Base-by-base conservation (phyloP, 78 protist genomes). In the Dictyostelium capitatum region DNA sequence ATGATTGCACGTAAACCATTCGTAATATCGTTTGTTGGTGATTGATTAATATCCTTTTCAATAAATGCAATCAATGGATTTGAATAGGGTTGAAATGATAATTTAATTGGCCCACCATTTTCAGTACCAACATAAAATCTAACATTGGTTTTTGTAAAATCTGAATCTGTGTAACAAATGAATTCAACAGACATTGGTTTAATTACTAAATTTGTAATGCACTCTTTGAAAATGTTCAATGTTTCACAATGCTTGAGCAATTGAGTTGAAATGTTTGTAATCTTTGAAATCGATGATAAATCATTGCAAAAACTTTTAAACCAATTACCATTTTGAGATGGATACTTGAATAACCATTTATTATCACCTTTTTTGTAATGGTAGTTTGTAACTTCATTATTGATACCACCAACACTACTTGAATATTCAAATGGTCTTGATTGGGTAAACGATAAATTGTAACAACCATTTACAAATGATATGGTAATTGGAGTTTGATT, bases 101-200 rank as follows among this genome's bases (percentile, higher is more conserved):
- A 30, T 37, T 37, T 25, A 19, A 73, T 56, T 30, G 20, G 32
- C 25, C 74, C 59, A 15, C 28, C 41, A 15, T 9, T 73, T 46
- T 78, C 62, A 12, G 20, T 62, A 6, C 78, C 56, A 15, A 77
- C 37, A 77, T 23, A 57, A 4, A 87, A 64, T 28, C 23, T 56
- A 48, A 87, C 51, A 20, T 82, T 46, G 53, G 25, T 82, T 67
- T 30, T 51, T 17, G 57, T 41, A 14, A 50, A 10, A 50, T 19
- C 17, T 2, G 56, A 82, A 8, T 32, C 82, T 28, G 54, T 78
- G 23, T 19, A 19, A 75, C 64, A 75, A 57, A 51, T 20, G 15
- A 87, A 59, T 51, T 87, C 79, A 6, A 87, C 32, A 51, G 79
- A 82, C 41, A 77, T 25, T 74, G 93, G 93, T 50, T 59, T 62